These are phyloP conservation scores for Saccharum hybrid DNA, from an alignment of 202 grass and related monocot species.

Conservation along the genomic window DNA sequence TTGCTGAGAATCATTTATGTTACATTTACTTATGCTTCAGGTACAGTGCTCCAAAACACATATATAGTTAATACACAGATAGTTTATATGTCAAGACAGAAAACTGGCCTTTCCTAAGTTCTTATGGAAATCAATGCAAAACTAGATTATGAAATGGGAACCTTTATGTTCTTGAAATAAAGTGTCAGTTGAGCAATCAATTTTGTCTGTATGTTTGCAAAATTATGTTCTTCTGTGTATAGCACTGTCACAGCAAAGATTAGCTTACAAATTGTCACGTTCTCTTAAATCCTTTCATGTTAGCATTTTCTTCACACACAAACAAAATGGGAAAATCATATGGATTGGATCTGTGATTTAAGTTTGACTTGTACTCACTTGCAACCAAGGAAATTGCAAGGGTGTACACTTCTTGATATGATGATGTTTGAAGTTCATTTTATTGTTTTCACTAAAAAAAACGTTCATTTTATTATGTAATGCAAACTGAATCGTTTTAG, in stretches of 20 bases:
- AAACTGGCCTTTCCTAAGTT: not conserved
- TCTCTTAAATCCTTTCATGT: not conserved
- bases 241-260: not conserved
- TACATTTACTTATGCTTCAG: not conserved
- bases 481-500: not conserved
- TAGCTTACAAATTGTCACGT: not conserved
- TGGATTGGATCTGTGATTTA: not conserved
- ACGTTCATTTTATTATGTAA: not conserved
- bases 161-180: not conserved
- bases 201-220: not conserved
- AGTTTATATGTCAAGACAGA: not conserved
- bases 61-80: not conserved
- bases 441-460: not conserved
- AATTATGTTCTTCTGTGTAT: not conserved
- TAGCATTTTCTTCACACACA: not conserved
- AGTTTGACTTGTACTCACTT: not conserved
- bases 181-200: not conserved
- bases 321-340: not conserved
- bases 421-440: not conserved
- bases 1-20: not conserved
- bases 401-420: not conserved
- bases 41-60: not conserved
- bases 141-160: not conserved
- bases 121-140: not conserved
- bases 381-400: not conserved